Evolutionary conservation across 2,329 filamentous ascomycete species (phyloP).

Genomic region (Fusarium citri): DNA sequence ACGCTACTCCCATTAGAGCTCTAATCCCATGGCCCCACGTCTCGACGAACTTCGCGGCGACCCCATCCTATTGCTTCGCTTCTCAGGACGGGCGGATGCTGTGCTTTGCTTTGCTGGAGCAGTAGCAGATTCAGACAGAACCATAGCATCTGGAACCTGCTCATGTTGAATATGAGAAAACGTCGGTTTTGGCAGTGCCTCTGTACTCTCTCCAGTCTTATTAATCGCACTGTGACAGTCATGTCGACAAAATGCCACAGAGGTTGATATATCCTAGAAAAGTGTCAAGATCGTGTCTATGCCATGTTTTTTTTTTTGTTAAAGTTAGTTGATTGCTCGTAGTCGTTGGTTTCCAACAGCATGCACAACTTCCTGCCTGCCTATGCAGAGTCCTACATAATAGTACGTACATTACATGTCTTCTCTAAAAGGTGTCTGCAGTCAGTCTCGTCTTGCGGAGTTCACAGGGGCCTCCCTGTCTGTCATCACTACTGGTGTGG

Average conservation of each 20-base stretch:
- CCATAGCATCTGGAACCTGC: slow-evolving; percentile 21
- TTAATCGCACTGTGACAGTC: slow-evolving; percentile 1
- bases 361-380: slow-evolving; percentile 22
- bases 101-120: slow-evolving; percentile 4
- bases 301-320: background rate
- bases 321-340: background rate
- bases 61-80: slow-evolving; percentile 40
- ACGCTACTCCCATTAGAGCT: slow-evolving; percentile 45
- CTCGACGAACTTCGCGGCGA: slow-evolving; percentile 40
- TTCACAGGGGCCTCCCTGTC: slow-evolving; percentile 46
- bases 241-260: background rate
- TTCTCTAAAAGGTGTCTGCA: slow-evolving; percentile 23
- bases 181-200: slow-evolving; percentile 21
- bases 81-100: slow-evolving; percentile 10
- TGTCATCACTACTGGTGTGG: slow-evolving; percentile 42
- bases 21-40: slow-evolving; percentile 45
- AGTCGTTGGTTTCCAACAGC: slow-evolving; percentile 1
- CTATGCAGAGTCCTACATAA: slow-evolving; percentile 11
- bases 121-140: slow-evolving; percentile 29
- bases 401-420: background rate
- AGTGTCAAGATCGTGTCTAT: background rate
- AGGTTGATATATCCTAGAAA: background rate
- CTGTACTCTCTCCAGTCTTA: slow-evolving; percentile 3
- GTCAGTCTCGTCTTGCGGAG: slow-evolving; percentile 33
- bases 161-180: slow-evolving; percentile 22